Evolutionary conservation across 176 grass and related monocot species (phyloP), one percentile per base, ranked within the genome.

Genomic region (Otatea glauca): DNA sequence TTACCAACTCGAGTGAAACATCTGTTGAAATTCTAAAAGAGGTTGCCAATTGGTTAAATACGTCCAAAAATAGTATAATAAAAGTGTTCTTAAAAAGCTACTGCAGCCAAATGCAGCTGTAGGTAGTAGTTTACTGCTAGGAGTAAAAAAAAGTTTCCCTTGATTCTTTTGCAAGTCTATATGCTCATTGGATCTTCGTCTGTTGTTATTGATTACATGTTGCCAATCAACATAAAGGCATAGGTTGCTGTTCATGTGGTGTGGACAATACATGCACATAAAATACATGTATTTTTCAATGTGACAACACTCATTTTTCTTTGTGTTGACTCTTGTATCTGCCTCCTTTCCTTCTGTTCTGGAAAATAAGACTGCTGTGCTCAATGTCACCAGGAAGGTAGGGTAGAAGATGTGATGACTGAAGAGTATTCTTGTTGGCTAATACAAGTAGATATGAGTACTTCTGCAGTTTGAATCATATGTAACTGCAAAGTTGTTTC

Each of bases 171-270:
- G 48, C 34, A 15, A 44, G 29, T 35, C 27, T 73, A 27, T 43
- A 53, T 48, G 45, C 45, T 48, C 20, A 83, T 16, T 83, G 21
- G 20, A 74, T 83, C 25, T 32, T 58, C 25, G 5, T 51, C 21
- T 67, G 7, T 55, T 55, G 37, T 3, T 74, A 7, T 9, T 69
- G 66, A 41, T 70, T 70, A n/a, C 12, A 69, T 65, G 60, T 41
- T 65, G 44, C 43, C 16, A 47, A 45, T 68, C 24, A n/a, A 41
- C 24, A 15, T 49, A 71, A 38, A 72, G 21, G 64, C 27, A 44
- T 32, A 68, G 13, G 66, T 62, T 71, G 18, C 75, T 27, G 20
- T 83, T 77, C 45, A 64, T 88, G 80, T 68, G 12, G 55, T 72
- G 55, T 66, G 9, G 48, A 48, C 35, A n/a, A 39, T 80, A 43